Evolutionary conservation across 371 early-diverging fungal species (phyloP).

Genomic region (Hamiltosporidium tvaerminnensis): DNA sequence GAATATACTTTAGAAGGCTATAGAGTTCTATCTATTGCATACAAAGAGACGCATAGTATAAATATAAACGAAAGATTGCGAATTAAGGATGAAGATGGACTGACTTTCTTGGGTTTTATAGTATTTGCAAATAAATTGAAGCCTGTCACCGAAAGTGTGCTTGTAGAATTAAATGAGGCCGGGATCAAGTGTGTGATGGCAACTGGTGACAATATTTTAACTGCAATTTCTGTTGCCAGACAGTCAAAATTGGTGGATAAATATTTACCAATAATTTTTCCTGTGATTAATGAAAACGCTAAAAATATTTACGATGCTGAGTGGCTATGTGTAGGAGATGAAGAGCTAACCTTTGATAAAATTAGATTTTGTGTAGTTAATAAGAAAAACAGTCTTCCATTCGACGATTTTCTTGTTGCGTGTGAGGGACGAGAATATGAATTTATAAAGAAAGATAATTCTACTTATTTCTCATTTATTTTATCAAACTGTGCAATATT

Average conservation of each 20-base stretch:
- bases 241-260: conserved; percentile 64
- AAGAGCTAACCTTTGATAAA: conserved; percentile 48
- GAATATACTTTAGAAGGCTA: conserved; percentile 24
- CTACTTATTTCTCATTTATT: conserved; percentile 20
- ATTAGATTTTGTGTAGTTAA: conserved; percentile 32
- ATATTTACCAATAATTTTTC: conserved; percentile 44
- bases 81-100: conserved; percentile 60
- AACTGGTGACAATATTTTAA: conserved; percentile 90
- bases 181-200: conserved; percentile 83
- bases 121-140: conserved; percentile 96
- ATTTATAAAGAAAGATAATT: conserved; percentile 23
- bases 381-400: conserved; percentile 34
- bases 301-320: conserved; percentile 26
- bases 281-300: conserved; percentile 26
- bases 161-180: conserved; percentile 67
- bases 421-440: conserved; percentile 49
- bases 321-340: conserved; percentile 44
- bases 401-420: conserved; percentile 44
- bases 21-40: conserved; percentile 49
- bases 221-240: conserved; percentile 80
- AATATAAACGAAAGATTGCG: no score
- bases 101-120: conserved; percentile 77
- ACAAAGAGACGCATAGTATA: conserved; percentile 17
- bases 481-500: conserved; percentile 56
- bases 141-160: conserved; percentile 62